phyloP scores from a whole-genome alignment of 2,329 filamentous ascomycete genomes.

The Fusarium camptoceras region DNA sequence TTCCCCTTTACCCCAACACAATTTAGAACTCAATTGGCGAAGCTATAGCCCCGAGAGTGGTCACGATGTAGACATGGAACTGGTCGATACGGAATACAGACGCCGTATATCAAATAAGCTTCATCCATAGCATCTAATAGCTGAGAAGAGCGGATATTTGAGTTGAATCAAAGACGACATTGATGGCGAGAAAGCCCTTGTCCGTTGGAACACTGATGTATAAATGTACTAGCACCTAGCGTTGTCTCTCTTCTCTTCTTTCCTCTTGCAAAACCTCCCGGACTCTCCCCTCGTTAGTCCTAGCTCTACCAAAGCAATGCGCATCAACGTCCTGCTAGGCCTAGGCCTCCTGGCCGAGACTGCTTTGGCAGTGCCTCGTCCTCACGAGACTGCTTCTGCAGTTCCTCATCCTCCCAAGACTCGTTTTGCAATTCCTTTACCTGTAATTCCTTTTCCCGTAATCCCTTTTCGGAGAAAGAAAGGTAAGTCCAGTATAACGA shows the following conservation, averaged over 20 bases:
- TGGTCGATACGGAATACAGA: not conserved
- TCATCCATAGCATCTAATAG: not conserved
- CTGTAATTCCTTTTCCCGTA: too few species aligned
- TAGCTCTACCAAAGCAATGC: slow-evolving; percentile 14
- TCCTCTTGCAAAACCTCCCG: not conserved
- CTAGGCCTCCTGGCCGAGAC: slow-evolving; percentile 18
- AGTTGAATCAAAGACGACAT: not conserved
- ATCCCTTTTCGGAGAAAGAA: too few species aligned
- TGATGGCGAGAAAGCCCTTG: not conserved
- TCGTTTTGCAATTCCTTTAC: too few species aligned
- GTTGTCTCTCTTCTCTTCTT: not conserved
- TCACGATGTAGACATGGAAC: not conserved
- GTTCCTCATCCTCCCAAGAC: too few species aligned
- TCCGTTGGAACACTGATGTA: not conserved
- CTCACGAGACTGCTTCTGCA: too few species aligned
- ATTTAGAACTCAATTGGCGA: not conserved
- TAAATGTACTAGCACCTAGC: not conserved
- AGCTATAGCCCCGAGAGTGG: not conserved
- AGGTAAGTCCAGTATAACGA: not conserved
- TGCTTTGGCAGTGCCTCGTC: slow-evolving; percentile 15
- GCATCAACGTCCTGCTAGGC: not conserved
- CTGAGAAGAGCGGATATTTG: not conserved
- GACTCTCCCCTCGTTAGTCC: not conserved
- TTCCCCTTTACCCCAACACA: not conserved
- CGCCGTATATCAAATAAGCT: not conserved